phyloP scores from a whole-genome alignment of 768 basidiomycete species.

The Leucocoprinus sp. region DNA sequence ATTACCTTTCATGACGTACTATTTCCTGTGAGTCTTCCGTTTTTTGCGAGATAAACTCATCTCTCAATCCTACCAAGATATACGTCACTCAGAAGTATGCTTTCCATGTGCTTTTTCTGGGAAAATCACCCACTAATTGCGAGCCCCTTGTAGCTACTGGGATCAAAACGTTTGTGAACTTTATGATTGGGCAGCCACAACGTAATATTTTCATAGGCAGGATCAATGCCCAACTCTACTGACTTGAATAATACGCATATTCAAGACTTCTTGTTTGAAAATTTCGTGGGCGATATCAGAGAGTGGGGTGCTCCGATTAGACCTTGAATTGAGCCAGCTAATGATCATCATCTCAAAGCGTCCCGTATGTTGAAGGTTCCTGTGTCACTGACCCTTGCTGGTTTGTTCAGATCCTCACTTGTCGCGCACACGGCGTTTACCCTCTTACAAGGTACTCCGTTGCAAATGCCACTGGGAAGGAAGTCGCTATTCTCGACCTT shows the following conservation, averaged over 20 bases:
- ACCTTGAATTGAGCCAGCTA: neutral
- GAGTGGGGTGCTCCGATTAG: constrained; percentile 27
- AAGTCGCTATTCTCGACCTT: constrained; percentile 51
- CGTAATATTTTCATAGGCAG: constrained; percentile 19
- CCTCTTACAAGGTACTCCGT: constrained; percentile 32
- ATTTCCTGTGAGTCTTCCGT: constrained; percentile 39
- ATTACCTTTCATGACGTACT: constrained; percentile 43
- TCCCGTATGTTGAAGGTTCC: constrained; percentile 47
- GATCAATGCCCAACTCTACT: constrained; percentile 36
- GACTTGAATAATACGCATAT: constrained; percentile 46
- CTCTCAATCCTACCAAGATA: constrained; percentile 28
- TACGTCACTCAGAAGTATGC: constrained; percentile 55
- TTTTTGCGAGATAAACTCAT: neutral
- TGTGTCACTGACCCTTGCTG: constrained; percentile 57
- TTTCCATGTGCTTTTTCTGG: neutral
- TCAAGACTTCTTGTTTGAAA: constrained; percentile 46
- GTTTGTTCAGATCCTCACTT: constrained; percentile 15
- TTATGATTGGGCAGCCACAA: too few relatives aligned
- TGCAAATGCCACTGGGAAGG: constrained; percentile 45
- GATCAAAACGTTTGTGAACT: constrained; percentile 47
- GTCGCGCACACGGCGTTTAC: neutral
- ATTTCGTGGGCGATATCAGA: constrained; percentile 42
- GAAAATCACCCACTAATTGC: neutral
- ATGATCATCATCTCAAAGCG: constrained; percentile 15
- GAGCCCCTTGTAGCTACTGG: constrained; percentile 41